Base-by-base conservation (phyloP, 345 rosid species). In the Boechera retrofracta region DNA sequence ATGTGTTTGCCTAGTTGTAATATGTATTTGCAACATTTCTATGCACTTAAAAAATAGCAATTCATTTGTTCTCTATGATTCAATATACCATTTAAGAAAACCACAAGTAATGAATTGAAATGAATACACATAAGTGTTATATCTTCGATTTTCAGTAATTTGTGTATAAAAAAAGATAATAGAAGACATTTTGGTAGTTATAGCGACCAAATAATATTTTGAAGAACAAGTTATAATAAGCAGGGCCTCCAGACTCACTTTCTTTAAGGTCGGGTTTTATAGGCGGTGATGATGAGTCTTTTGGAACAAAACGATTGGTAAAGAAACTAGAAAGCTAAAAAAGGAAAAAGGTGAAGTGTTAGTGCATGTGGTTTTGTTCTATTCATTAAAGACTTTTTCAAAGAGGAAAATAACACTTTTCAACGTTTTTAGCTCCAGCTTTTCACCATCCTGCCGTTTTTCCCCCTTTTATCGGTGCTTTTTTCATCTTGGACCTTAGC, bases 341-440 rank as follows among this genome's bases (percentile, higher is more conserved):
- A 18, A 2, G 4, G 42, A 71, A 65, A 47, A 59, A 6, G 67
- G n/a, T 21, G 24, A 15, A 47, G 48, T 21, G 24, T 21, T 21
- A 64, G 65, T 21, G 72, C 66, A 55, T 65, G 72, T 74, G 78
- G 72, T 74, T 56, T 74, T 65, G 45, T 55, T 42, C 48, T 21
- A 6, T 42, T 31, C 64, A 21, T 5, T 29, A 28, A 38, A 16
- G 69, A 54, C 71, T 64, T 64, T 8, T 10, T 42, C 56, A 39
- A 62, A 41, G 36, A 53, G 12, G 67, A 59, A 44, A 61, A 0
- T 5, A 39, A 54, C 52, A 69, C 76, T 61, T 72, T 72, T 72
- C 69, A 61, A 69, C 76, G 76, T 72, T 72, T 62, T 61, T 1
- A 36, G 24, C 51, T 62, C 39, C 69, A 38, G 41, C 59, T 51